Conservation (phyloP, 2,329 filamentous ascomycete genomes). For the Anisogramma anomala region DNA sequence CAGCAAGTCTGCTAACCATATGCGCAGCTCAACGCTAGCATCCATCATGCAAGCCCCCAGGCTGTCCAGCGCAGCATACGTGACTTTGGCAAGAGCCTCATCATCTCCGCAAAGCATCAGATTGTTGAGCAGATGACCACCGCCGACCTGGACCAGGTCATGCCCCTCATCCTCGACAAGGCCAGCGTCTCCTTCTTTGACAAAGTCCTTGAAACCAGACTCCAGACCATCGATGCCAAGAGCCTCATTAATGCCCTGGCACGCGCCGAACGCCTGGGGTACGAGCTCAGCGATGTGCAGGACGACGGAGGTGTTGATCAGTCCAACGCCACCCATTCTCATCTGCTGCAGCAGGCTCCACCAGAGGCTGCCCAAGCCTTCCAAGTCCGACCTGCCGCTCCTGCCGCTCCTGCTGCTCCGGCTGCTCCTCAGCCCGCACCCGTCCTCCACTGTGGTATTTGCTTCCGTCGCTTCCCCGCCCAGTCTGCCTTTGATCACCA, state of each 20-base stretch:
- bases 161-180: constrained; percentile 32
- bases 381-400: too few species aligned
- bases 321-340: too few species aligned
- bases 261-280: constrained; percentile 44
- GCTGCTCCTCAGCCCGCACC: background rate
- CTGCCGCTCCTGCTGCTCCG: background rate
- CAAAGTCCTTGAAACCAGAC: constrained; percentile 37
- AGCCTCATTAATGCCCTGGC: constrained; percentile 46
- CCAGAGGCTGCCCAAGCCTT: too few species aligned
- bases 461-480: constrained; percentile 14
- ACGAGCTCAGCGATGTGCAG: constrained; percentile 39
- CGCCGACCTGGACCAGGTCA: constrained; percentile 34
- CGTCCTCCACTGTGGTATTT: constrained; percentile 9
- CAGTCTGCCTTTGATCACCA: constrained; percentile 21
- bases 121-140: constrained; percentile 30
- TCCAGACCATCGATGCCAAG: constrained; percentile 42
- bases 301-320: constrained; percentile 19
- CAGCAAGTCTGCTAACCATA: background rate
- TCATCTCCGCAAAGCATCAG: constrained; percentile 29
- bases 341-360: too few species aligned
- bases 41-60: constrained; percentile 31
- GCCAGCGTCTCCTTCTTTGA: constrained; percentile 41
- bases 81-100: constrained; percentile 35
- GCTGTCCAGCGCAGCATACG: constrained; percentile 29
- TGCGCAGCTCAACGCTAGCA: constrained; percentile 35